Conservation (phyloP, 2,329 filamentous ascomycete genomes). For the Fusarium staphyleae region DNA sequence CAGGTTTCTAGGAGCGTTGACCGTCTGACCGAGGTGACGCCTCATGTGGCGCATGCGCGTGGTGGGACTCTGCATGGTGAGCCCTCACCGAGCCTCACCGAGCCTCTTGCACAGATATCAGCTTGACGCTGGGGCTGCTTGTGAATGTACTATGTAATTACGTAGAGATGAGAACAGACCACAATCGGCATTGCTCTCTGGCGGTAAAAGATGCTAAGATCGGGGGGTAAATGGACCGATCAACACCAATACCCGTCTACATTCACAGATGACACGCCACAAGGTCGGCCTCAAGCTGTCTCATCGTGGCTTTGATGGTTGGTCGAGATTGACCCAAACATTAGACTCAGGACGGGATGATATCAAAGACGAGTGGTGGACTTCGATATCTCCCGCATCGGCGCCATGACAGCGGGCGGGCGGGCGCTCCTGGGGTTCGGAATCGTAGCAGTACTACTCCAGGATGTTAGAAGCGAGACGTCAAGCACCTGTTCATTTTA, state of each 20-base stretch:
- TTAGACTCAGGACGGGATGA: constrained; percentile 29
- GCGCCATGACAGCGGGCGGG: constrained; percentile 28
- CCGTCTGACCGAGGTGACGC: constrained; percentile 10
- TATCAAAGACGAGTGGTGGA: neutral
- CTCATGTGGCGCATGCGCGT: constrained; percentile 32
- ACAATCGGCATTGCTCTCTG: constrained; percentile 12
- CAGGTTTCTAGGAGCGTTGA: constrained; percentile 35
- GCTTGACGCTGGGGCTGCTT: neutral
- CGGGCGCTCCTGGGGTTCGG: constrained; percentile 18
- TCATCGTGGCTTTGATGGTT: constrained; percentile 3
- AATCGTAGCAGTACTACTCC: constrained; percentile 14
- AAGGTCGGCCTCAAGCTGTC: constrained; percentile 3
- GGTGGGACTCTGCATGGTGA: constrained; percentile 10
- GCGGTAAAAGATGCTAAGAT: constrained; percentile 4
- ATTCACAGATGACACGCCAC: constrained; percentile 8
- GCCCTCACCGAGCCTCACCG: constrained; percentile 1
- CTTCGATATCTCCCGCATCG: constrained; percentile 23
- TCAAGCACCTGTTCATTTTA: constrained; percentile 34
- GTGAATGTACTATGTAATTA: neutral
- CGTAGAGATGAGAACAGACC: constrained; percentile 9
- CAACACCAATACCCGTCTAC: constrained; percentile 4
- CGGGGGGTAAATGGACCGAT: constrained; percentile 17
- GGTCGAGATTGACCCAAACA: constrained; percentile 20
- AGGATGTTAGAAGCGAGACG: constrained; percentile 27
- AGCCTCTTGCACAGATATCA: constrained; percentile 5